phyloP scores from a whole-genome alignment of 1,139 yeast species.

The Suhomyces anneliseae region DNA sequence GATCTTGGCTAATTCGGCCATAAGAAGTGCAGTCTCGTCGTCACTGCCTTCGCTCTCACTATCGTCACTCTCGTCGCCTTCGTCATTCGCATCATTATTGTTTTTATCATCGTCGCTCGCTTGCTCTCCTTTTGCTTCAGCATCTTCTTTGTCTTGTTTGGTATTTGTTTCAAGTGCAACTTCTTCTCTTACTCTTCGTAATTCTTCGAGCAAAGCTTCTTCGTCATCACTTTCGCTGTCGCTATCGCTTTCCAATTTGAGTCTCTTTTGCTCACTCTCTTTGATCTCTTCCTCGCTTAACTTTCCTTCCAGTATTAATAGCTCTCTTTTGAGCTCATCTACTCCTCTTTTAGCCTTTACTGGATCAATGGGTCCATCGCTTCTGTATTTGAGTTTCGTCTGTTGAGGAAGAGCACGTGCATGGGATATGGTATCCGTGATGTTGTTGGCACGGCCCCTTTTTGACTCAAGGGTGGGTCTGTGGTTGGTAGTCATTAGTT shows the following conservation, averaged over 20 bases:
- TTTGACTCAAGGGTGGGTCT: slow-evolving; percentile 90
- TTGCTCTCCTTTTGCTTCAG: slow-evolving; percentile 1
- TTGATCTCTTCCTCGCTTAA: neutral
- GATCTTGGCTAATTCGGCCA: slow-evolving; percentile 56
- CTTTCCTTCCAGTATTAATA: slow-evolving; percentile 21
- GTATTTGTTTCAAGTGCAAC: slow-evolving; percentile 9
- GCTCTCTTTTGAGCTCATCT: slow-evolving; percentile 22
- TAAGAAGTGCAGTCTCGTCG: slow-evolving; percentile 37
- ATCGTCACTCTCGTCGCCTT: slow-evolving; percentile 1
- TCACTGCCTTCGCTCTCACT: slow-evolving; percentile 20
- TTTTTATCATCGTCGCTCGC: neutral
- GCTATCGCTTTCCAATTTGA: neutral
- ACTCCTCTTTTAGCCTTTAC: slow-evolving; percentile 12
- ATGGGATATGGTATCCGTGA: slow-evolving; percentile 54
- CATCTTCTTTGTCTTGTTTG: slow-evolving; percentile 1
- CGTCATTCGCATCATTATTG: neutral
- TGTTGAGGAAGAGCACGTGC: slow-evolving; percentile 74
- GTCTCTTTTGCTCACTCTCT: slow-evolving; percentile 1
- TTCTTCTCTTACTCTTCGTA: slow-evolving; percentile 9
- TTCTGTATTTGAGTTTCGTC: slow-evolving; percentile 60
- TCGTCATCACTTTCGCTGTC: slow-evolving; percentile 6
- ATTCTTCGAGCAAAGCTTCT: slow-evolving; percentile 13
- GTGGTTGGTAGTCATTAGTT: slow-evolving; percentile 79
- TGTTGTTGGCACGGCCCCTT: slow-evolving; percentile 56
- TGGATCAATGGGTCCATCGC: slow-evolving; percentile 20